phyloP scores from a whole-genome alignment of 352 stramenopile genomes.

The Phytophthora pini region DNA sequence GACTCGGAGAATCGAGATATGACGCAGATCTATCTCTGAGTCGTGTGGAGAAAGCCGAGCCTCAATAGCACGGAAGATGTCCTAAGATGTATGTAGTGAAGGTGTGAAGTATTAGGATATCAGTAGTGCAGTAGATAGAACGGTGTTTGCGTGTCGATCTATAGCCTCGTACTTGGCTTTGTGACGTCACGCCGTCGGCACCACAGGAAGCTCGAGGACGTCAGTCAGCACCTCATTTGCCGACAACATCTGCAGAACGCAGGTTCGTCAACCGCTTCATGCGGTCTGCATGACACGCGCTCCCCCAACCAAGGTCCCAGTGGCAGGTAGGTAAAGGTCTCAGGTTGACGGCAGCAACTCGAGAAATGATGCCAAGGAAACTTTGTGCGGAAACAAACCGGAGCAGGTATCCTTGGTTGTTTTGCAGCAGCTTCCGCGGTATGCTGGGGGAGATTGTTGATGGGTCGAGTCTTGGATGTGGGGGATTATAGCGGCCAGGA shows the following conservation, averaged over 20 bases:
- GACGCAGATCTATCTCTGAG: constrained; percentile 1
- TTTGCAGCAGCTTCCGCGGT: too few species aligned
- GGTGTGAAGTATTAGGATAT: constrained; percentile 5
- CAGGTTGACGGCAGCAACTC: too few species aligned
- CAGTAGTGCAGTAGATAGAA: not conserved
- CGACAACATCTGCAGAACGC: not conserved
- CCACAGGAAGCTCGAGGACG: constrained; percentile 6
- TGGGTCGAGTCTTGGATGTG: too few species aligned
- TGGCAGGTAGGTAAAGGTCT: too few species aligned
- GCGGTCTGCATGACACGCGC: too few species aligned
- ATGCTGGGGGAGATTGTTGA: too few species aligned
- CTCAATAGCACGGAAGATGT: constrained; percentile 20
- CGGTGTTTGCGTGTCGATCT: constrained; percentile 15
- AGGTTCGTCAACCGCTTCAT: not conserved
- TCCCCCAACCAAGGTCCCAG: too few species aligned
- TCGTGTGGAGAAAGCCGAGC: not conserved
- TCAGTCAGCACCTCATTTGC: not conserved
- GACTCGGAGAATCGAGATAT: constrained; percentile 26
- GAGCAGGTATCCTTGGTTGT: too few species aligned
- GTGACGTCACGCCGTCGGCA: constrained; percentile 33
- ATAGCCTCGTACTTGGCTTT: constrained; percentile 21
- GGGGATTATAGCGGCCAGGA: too few species aligned
- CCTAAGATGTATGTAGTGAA: not conserved
- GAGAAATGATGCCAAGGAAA: too few species aligned
- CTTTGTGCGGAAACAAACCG: too few species aligned